These are phyloP conservation scores for Mikania micrantha DNA, from an alignment of 129 eudicot species.

Conservation along the genomic window DNA sequence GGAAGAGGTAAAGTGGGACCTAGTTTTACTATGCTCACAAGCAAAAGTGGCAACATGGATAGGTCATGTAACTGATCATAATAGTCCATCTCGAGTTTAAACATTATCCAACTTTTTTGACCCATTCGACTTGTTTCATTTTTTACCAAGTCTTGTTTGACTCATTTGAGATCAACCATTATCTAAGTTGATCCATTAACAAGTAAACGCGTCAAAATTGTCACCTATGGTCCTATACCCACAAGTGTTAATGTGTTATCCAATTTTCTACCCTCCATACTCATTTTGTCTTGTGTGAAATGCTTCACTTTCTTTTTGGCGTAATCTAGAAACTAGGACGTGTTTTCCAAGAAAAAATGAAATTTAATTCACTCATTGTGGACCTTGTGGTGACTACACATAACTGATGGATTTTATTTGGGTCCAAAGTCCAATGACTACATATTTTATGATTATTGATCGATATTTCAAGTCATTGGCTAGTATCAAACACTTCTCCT, in stretches of 20 bases:
- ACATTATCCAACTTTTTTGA: no score
- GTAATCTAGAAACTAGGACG: neutral
- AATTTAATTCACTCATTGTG: neutral
- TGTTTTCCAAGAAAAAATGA: neutral
- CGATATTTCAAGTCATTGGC: neutral
- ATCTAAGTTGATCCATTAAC: neutral
- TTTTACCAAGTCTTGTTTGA: neutral
- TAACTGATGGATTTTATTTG: neutral
- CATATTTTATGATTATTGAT: neutral
- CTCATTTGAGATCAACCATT: neutral
- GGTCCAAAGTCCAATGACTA: neutral
- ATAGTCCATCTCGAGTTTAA: neutral
- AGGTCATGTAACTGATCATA: neutral
- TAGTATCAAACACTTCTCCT: neutral
- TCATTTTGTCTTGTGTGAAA: no score
- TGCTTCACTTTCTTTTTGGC: neutral
- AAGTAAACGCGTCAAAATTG: neutral
- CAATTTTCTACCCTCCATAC: neutral
- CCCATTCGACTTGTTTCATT: neutral
- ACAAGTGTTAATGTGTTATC: neutral
- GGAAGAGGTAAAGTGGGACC: constrained; percentile 57
- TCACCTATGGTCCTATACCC: neutral
- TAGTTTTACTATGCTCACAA: neutral
- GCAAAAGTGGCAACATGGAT: neutral
- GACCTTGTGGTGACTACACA: neutral